Evolutionary conservation across 306 rosid genomes (phyloP).

Genomic region (Cucurbita pepo): DNA sequence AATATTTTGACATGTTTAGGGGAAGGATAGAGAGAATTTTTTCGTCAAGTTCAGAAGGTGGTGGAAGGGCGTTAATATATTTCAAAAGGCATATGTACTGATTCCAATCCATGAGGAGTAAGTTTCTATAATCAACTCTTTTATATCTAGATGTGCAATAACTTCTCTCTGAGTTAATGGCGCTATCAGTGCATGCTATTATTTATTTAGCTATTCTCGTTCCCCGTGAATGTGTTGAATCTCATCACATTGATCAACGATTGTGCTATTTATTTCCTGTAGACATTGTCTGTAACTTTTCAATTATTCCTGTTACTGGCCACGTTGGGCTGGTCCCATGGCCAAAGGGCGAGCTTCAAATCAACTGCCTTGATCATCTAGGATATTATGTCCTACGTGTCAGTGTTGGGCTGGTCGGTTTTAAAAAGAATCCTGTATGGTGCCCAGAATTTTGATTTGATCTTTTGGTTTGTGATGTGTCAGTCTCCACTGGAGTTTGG

Average conservation of each 20-base stretch:
- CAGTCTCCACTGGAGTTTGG: conserved; percentile 95
- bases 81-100: conserved; percentile 76
- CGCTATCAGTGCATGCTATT: background rate
- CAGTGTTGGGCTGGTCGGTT: background rate
- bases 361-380: background rate
- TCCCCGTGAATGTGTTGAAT: background rate
- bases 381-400: background rate
- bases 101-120: conserved; percentile 83
- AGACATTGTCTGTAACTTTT: background rate
- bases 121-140: conserved; percentile 9
- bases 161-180: background rate
- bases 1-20: conserved; percentile 31
- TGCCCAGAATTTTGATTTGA: background rate
- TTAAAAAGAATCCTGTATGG: background rate
- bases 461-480: conserved; percentile 15
- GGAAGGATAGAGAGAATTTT: conserved; percentile 29
- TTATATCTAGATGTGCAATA: background rate
- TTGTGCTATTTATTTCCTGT: background rate
- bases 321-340: background rate
- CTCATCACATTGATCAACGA: background rate
- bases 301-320: background rate
- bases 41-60: conserved; percentile 83
- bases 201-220: background rate
- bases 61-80: conserved; percentile 94
- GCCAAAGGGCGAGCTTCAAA: background rate